phyloP scores from a whole-genome alignment of 1,284 basidiomycete genomes.

The Leccinum solheimii region DNA sequence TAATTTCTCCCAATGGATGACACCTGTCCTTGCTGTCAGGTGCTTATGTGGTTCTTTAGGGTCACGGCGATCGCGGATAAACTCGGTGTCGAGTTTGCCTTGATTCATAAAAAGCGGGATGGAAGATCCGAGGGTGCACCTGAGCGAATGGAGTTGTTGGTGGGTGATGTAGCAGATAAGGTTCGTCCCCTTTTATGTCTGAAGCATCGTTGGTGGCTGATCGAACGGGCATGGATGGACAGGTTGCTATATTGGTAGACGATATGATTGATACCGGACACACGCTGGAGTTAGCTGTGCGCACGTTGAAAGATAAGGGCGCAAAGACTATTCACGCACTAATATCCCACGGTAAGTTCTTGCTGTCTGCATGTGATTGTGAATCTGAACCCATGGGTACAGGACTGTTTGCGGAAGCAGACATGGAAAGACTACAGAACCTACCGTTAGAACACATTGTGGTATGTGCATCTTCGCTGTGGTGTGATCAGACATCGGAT shows the following conservation, averaged over 20 bases:
- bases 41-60: conserved; percentile 42
- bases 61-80: conserved; percentile 96
- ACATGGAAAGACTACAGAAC: conserved; percentile 73
- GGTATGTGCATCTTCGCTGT: conserved; percentile 57
- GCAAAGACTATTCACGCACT: conserved; percentile 88
- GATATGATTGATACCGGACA: conserved; percentile 98
- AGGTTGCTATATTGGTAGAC: conserved; percentile 93
- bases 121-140: conserved; percentile 56
- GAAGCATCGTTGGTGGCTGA: conserved; percentile 1
- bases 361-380: conserved; percentile 6
- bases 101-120: conserved; percentile 92
- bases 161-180: conserved; percentile 95
- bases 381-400: conserved; percentile 2
- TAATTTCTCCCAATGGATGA: conserved; percentile 12
- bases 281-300: conserved; percentile 84
- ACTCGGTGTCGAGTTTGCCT: conserved; percentile 92
- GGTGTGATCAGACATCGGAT: background rate
- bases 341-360: conserved; percentile 81
- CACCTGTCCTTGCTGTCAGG: background rate
- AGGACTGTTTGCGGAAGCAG: conserved; percentile 87
- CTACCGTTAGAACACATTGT: conserved; percentile 88
- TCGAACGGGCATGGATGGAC: conserved; percentile 7
- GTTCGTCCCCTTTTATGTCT: conserved; percentile 40
- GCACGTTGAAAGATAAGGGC: conserved; percentile 85
- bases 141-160: conserved; percentile 90